A percentile compares a stretch with the other conserved stretches of the same genome.
Conservation (phyloP, 2,329 filamentous ascomycete species). For the Talaromyces sp. region DNA sequence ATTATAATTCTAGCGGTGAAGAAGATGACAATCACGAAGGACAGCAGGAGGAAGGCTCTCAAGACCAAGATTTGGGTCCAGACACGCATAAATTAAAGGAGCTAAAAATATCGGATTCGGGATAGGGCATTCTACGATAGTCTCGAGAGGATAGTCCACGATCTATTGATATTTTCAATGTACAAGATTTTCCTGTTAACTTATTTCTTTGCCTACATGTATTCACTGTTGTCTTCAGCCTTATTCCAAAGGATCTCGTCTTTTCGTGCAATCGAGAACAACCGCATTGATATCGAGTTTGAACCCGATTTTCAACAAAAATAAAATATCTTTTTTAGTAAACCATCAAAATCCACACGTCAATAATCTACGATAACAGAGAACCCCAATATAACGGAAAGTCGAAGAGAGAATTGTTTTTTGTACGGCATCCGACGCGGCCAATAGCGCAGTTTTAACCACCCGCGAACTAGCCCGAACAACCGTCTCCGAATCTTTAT, state of each 20-base stretch:
- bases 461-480: not conserved
- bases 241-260: not conserved
- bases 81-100: slow-evolving; percentile 27
- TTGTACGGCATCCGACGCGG: slow-evolving; percentile 30
- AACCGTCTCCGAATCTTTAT: not conserved
- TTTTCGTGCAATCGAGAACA: not conserved
- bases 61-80: slow-evolving; percentile 19
- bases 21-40: slow-evolving; percentile 25
- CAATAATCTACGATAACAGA: not conserved
- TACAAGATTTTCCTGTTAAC: not conserved
- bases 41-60: slow-evolving; percentile 1
- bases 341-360: not conserved
- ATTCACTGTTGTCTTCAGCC: not conserved
- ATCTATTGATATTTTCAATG: not conserved
- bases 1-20: slow-evolving; percentile 28
- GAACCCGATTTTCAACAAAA: not conserved
- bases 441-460: slow-evolving; percentile 28
- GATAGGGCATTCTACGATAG: not conserved
- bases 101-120: slow-evolving; percentile 27
- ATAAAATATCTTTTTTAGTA: not conserved
- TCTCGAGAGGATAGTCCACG: not conserved
- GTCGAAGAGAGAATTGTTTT: not conserved
- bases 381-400: not conserved
- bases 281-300: not conserved
- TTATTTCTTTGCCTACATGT: not conserved